A percentile compares a stretch with the other conserved stretches of the same genome.
These are phyloP conservation scores for Fusarium clavum DNA, from an alignment of 2,329 filamentous ascomycete genomes.

Conservation along the genomic window DNA sequence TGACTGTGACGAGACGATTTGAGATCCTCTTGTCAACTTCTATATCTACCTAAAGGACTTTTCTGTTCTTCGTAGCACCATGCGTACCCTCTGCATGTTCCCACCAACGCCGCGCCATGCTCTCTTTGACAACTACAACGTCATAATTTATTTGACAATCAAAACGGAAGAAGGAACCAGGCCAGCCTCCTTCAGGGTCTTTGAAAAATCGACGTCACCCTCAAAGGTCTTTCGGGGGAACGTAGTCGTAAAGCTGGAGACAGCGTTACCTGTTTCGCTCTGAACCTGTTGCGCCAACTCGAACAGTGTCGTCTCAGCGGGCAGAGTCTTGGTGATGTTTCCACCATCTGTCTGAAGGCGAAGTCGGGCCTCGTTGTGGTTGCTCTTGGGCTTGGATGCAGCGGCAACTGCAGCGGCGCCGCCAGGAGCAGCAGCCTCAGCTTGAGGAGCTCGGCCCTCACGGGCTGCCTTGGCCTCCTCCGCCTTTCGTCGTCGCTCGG, in stretches of 20 bases:
- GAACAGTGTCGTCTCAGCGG: slow-evolving; percentile 90
- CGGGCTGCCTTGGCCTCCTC: slow-evolving; percentile 87
- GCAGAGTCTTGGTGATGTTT: slow-evolving; percentile 87
- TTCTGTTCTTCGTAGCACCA: slow-evolving; percentile 11
- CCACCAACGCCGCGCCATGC: slow-evolving; percentile 43
- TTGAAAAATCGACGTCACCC: slow-evolving; percentile 79
- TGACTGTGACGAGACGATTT: background rate
- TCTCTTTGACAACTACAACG: slow-evolving; percentile 7
- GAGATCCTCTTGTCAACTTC: slow-evolving; percentile 9
- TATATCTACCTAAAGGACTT: slow-evolving; percentile 25
- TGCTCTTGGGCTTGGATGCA: slow-evolving; percentile 70
- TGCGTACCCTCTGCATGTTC: background rate
- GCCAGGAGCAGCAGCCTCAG: slow-evolving; percentile 58
- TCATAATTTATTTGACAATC: slow-evolving; percentile 69
- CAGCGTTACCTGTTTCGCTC: slow-evolving; percentile 75
- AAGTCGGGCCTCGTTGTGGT: slow-evolving; percentile 84
- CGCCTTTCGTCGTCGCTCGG: slow-evolving; percentile 84
- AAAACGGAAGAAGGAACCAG: slow-evolving; percentile 91
- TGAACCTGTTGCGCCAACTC: slow-evolving; percentile 85
- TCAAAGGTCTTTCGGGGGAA: slow-evolving; percentile 87
- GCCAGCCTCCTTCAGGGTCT: slow-evolving; percentile 92
- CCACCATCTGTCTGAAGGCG: slow-evolving; percentile 80
- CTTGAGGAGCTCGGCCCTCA: slow-evolving; percentile 73
- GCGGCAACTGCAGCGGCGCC: slow-evolving; percentile 61
- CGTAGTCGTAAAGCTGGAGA: slow-evolving; percentile 83